Conservation (phyloP, 192 early-diverging fungal species). For the Geosiphon pyriformis region DNA sequence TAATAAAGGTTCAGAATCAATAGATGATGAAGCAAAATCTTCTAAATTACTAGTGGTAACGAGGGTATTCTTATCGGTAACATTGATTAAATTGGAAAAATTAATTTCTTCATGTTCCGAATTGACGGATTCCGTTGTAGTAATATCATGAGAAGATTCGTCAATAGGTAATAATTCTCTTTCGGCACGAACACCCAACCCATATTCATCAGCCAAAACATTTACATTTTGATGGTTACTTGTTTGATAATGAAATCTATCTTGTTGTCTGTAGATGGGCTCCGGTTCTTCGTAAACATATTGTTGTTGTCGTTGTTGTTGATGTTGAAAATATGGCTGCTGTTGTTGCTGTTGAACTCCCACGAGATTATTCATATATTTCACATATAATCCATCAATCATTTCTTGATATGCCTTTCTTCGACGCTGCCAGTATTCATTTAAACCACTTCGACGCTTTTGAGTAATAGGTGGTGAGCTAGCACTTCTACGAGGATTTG, state of each 20-base stretch:
- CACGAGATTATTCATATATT: constrained; percentile 14
- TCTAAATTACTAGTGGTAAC: no score
- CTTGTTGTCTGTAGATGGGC: constrained; percentile 6
- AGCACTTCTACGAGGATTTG: not conserved
- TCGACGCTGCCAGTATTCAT: constrained; percentile 8
- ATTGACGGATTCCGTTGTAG: no score
- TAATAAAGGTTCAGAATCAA: no score
- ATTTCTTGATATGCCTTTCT: constrained; percentile 18
- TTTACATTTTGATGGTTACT: not conserved
- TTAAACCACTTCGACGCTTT: not conserved
- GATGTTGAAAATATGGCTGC: not conserved
- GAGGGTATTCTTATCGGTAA: no score
- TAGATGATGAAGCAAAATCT: no score
- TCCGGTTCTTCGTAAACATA: not conserved
- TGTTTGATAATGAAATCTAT: constrained; percentile 1
- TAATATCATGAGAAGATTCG: no score
- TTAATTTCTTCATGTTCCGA: no score
- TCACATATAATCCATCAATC: constrained; percentile 18
- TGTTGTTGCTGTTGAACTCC: constrained; percentile 24
- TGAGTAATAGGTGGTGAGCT: not conserved
- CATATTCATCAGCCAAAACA: not conserved
- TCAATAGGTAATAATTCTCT: not conserved
- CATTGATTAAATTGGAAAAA: no score
- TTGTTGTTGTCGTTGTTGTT: not conserved
- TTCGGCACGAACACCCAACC: not conserved